Conservation (phyloP, 164 flowering plant genomes). For the Piper betle region DNA sequence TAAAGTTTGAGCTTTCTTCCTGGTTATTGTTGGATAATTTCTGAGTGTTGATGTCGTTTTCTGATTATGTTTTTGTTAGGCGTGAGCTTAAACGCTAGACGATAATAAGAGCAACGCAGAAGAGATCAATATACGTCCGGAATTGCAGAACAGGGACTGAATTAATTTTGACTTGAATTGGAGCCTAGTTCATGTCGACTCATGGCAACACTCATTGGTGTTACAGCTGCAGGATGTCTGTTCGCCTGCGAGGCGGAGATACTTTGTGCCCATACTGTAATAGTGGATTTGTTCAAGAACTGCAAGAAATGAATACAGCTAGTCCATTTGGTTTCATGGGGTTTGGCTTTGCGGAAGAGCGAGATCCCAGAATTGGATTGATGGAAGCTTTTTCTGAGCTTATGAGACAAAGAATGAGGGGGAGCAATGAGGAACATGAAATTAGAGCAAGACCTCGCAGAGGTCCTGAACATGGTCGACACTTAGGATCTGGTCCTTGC, state of each 20-base stretch:
- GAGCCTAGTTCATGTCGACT: slow-evolving; percentile 32
- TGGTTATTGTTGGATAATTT: too few species aligned
- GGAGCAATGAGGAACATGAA: slow-evolving; percentile 28
- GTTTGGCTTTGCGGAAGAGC: slow-evolving; percentile 28
- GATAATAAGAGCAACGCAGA: too few species aligned
- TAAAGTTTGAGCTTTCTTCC: too few species aligned
- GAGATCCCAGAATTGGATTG: slow-evolving; percentile 32
- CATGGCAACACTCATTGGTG: slow-evolving; percentile 74
- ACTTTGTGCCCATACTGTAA: slow-evolving; percentile 42
- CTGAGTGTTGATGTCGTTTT: too few species aligned
- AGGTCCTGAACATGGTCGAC: slow-evolving; percentile 23
- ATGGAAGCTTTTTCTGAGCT: slow-evolving; percentile 70
- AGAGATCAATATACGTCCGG: too few species aligned
- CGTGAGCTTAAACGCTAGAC: too few species aligned
- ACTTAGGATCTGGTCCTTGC: slow-evolving; percentile 26
- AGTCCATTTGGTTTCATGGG: slow-evolving; percentile 37
- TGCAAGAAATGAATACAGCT: slow-evolving; percentile 29
- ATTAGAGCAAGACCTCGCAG: slow-evolving; percentile 38
- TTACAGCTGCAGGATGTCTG: slow-evolving; percentile 49
- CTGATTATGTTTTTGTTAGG: too few species aligned
- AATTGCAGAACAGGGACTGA: too few species aligned
- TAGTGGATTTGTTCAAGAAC: slow-evolving; percentile 68
- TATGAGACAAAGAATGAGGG: slow-evolving; percentile 44
- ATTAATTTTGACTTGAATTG: too few species aligned
- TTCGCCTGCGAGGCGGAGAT: slow-evolving; percentile 41